Evolutionary conservation across 768 basidiomycete species (phyloP).

Genomic region (Clavaria fumosa): DNA sequence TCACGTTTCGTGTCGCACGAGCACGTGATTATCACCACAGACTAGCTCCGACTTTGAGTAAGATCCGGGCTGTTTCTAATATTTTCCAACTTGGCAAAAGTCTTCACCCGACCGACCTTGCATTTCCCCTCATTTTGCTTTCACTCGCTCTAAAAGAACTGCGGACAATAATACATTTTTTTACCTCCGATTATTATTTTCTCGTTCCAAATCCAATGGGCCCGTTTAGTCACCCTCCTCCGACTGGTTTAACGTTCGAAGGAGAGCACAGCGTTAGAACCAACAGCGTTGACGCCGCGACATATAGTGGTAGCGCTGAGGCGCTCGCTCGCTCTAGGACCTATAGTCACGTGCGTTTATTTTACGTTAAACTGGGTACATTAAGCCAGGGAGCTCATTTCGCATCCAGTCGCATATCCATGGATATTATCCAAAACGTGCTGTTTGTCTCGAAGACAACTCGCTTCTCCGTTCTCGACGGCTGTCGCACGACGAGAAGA

Average conservation of each 20-base stretch:
- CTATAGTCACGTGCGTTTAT: slow-evolving; percentile 59
- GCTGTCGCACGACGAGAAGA: slow-evolving; percentile 89
- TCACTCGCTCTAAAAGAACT: too few relatives aligned
- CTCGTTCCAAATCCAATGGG: too few relatives aligned
- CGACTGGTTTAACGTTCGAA: slow-evolving; percentile 46
- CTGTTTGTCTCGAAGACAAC: slow-evolving; percentile 66
- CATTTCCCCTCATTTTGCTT: too few relatives aligned
- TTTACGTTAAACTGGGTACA: slow-evolving; percentile 4
- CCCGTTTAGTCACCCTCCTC: too few relatives aligned
- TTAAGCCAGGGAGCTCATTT: slow-evolving; percentile 8
- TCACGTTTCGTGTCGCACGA: too few relatives aligned
- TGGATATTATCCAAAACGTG: slow-evolving; percentile 54
- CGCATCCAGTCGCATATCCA: slow-evolving; percentile 47
- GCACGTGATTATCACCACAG: too few relatives aligned
- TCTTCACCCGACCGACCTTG: too few relatives aligned
- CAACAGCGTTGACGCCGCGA: slow-evolving; percentile 53
- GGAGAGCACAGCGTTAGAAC: slow-evolving; percentile 38
- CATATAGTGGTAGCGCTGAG: slow-evolving; percentile 74
- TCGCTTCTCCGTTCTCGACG: slow-evolving; percentile 57
- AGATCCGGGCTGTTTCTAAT: too few relatives aligned
- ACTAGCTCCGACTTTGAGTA: too few relatives aligned
- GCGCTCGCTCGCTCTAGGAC: slow-evolving; percentile 72
- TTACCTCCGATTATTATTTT: too few relatives aligned
- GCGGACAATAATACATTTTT: too few relatives aligned
- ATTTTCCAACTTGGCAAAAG: too few relatives aligned